Percentiles rank a stretch among this genome's conserved stretches.
These are phyloP conservation scores for Aegilops tauschii DNA, from an alignment of 176 grass and related monocot genomes.

Conservation along the genomic window DNA sequence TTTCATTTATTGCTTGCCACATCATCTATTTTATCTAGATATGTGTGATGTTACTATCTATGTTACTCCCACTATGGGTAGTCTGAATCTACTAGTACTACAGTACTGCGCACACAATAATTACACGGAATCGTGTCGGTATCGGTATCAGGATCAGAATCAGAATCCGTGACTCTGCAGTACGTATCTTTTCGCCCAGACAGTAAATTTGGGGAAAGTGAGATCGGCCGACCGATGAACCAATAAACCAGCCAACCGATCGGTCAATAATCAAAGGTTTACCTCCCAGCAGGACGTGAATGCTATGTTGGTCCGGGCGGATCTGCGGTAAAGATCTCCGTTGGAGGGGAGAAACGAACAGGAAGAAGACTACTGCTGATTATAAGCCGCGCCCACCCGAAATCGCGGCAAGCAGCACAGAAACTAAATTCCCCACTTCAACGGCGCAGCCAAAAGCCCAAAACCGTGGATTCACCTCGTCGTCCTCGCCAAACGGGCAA, in stretches of 20 bases:
- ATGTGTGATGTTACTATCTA: too few species aligned
- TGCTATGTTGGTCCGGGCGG: not conserved
- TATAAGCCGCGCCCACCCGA: not conserved
- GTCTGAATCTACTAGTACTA: not conserved
- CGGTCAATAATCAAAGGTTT: not conserved
- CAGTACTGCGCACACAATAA: not conserved
- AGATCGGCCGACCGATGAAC: not conserved
- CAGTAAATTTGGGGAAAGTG: slow-evolving; percentile 21
- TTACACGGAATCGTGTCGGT: not conserved
- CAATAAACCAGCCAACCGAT: not conserved
- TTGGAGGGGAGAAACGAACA: not conserved
- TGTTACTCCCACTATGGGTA: too few species aligned
- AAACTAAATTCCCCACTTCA: slow-evolving; percentile 9
- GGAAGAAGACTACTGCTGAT: not conserved
- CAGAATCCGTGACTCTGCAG: not conserved
- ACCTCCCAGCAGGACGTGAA: not conserved
- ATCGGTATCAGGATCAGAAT: not conserved
- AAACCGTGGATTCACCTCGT: not conserved
- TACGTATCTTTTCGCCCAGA: not conserved
- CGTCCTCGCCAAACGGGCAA: not conserved
- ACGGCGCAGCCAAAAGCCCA: not conserved
- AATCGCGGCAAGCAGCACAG: slow-evolving; percentile 1
- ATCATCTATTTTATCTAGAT: too few species aligned
- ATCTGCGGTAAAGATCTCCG: not conserved
- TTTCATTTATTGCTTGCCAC: too few species aligned